These are phyloP conservation scores for Maudiozyma saulgeensis DNA, from an alignment of 805 yeast species.

Conservation along the genomic window DNA sequence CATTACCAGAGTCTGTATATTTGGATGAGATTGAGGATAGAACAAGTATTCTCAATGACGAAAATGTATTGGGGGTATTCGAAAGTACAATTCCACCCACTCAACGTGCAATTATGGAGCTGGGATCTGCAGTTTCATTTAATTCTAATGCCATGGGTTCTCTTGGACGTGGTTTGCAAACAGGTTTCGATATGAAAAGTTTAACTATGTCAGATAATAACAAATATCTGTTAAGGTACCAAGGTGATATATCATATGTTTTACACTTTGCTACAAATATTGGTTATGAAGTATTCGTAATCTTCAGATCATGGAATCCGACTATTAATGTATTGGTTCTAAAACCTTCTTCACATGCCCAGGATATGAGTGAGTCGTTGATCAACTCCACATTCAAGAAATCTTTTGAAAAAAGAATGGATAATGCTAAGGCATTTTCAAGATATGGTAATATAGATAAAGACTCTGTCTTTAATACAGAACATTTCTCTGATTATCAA, in stretches of 20 bases:
- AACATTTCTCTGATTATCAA: constrained; percentile 43
- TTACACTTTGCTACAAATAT: constrained; percentile 57
- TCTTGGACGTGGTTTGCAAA: constrained; percentile 73
- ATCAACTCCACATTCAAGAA: constrained; percentile 48
- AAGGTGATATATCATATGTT: constrained; percentile 51
- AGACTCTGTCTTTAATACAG: constrained; percentile 44
- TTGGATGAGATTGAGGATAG: constrained; percentile 46
- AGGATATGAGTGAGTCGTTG: constrained; percentile 22
- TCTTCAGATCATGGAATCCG: constrained; percentile 56
- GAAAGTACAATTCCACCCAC: constrained; percentile 60
- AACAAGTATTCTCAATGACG: constrained; percentile 54
- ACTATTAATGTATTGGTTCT: constrained; percentile 44
- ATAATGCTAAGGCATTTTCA: constrained; percentile 34
- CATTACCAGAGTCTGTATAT: constrained; percentile 58
- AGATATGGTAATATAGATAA: constrained; percentile 45
- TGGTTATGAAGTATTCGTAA: constrained; percentile 62
- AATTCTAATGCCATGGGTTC: constrained; percentile 70
- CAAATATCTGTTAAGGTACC: constrained; percentile 46
- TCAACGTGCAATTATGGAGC: constrained; percentile 67
- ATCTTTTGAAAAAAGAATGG: constrained; percentile 39
- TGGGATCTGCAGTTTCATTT: constrained; percentile 67
- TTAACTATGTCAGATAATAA: constrained; percentile 38
- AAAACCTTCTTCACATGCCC: constrained; percentile 63
- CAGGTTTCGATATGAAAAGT: constrained; percentile 67
- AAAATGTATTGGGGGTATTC: constrained; percentile 57